A percentile compares a stretch with the other conserved stretches of the same genome.
Evolutionary conservation across 2,329 filamentous ascomycete genomes (phyloP).

Genomic region (Cryphonectria carpinicola): DNA sequence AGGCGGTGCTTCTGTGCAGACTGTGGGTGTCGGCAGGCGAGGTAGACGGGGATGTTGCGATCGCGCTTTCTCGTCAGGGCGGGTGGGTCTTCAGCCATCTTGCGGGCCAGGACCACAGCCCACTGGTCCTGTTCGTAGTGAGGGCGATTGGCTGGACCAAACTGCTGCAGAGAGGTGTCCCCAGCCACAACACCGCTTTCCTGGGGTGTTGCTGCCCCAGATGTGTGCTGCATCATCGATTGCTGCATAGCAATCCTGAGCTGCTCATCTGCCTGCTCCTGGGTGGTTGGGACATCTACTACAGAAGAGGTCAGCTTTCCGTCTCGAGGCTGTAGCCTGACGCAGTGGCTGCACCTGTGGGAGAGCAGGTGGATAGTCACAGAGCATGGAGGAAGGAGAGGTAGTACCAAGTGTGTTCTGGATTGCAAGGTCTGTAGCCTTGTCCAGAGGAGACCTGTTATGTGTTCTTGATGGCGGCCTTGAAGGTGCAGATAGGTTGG

Average conservation of each 20-base stretch:
- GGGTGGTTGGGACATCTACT: slow-evolving; percentile 36
- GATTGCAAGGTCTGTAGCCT: slow-evolving; percentile 52
- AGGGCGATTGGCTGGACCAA: slow-evolving; percentile 62
- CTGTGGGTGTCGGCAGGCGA: slow-evolving; percentile 44
- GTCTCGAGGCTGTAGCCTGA: slow-evolving; percentile 30
- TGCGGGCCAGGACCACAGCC: slow-evolving; percentile 57
- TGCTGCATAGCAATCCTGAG: slow-evolving; percentile 38
- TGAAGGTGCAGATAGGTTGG: slow-evolving; percentile 55
- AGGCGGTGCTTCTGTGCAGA: slow-evolving; percentile 46
- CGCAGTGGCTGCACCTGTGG: slow-evolving; percentile 6
- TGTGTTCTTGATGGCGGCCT: slow-evolving; percentile 65
- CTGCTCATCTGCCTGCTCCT: slow-evolving; percentile 57
- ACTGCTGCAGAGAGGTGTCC: slow-evolving; percentile 44
- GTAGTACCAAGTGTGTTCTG: slow-evolving; percentile 47
- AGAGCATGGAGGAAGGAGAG: slow-evolving; percentile 14
- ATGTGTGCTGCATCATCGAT: slow-evolving; percentile 39
- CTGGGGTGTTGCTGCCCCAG: slow-evolving; percentile 49
- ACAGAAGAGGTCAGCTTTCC: slow-evolving; percentile 11
- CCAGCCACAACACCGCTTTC: slow-evolving; percentile 52
- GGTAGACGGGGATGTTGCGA: slow-evolving; percentile 53
- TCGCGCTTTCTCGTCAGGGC: slow-evolving; percentile 51
- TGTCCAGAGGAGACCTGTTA: slow-evolving; percentile 60
- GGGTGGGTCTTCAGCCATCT: slow-evolving; percentile 42
- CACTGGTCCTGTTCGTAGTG: slow-evolving; percentile 61
- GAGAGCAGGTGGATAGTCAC: not conserved